A percentile compares a stretch with the other conserved stretches of the same genome.
Conservation (phyloP, 139 green algal genomes). For the Axilococcus clingmanii region DNA sequence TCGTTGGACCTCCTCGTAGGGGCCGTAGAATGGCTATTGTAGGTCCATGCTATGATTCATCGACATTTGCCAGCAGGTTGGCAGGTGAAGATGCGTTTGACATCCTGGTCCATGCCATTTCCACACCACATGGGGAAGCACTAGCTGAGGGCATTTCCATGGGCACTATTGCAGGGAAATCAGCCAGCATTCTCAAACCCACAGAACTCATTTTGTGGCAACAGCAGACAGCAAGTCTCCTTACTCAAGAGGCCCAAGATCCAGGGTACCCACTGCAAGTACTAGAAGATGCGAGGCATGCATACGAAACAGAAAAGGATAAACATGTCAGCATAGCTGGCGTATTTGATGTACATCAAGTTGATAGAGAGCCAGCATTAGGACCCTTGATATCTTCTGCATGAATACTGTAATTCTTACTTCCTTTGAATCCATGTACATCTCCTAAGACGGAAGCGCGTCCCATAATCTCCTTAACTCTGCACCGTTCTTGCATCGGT, state of each 20-base stretch:
- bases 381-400: neutral
- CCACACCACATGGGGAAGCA: neutral
- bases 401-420: neutral
- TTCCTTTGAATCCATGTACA: neutral
- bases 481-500: neutral
- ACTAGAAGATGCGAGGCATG: slow-evolving; percentile 2
- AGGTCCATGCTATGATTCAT: neutral
- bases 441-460: no score
- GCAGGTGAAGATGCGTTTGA: neutral
- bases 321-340: slow-evolving; percentile 9
- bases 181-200: neutral
- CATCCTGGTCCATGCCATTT: slow-evolving; percentile 17
- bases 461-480: neutral
- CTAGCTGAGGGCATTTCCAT: neutral
- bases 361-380: slow-evolving; percentile 2
- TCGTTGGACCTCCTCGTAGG: neutral
- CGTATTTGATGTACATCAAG: slow-evolving; percentile 11
- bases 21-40: neutral
- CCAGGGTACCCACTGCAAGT: neutral
- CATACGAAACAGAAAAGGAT: neutral
- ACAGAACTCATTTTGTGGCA: slow-evolving; percentile 26
- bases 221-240: slow-evolving; percentile 2
- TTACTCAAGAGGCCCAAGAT: slow-evolving; percentile 1
- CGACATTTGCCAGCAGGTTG: neutral
- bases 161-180: slow-evolving; percentile 6